phyloP scores from a whole-genome alignment of 2,329 filamentous ascomycete species.

The Fusarium keratoplasticum region DNA sequence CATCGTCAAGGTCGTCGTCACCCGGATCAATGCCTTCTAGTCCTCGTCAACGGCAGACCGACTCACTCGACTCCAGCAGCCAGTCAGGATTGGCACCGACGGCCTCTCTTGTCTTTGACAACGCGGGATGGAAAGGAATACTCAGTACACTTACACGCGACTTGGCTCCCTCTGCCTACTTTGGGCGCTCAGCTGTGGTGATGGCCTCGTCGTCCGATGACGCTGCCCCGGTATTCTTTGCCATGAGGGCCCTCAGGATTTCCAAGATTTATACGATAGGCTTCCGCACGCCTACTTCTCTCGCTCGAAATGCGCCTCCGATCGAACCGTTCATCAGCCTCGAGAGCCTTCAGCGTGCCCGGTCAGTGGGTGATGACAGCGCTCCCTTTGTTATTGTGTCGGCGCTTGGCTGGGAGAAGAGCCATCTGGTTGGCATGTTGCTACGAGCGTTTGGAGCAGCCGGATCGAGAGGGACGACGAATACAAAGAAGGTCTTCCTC shows the following conservation, averaged over 20 bases:
- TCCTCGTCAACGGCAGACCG: conserved; percentile 53
- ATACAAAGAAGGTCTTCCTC: conserved; percentile 77
- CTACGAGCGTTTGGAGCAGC: conserved; percentile 75
- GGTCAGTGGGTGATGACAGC: conserved; percentile 60
- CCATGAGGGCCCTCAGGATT: conserved; percentile 79
- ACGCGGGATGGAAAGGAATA: conserved; percentile 88
- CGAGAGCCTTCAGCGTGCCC: conserved; percentile 68
- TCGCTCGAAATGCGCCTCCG: conserved; percentile 72
- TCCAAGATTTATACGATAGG: conserved; percentile 87
- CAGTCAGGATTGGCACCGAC: conserved; percentile 58
- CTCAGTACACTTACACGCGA: conserved; percentile 83
- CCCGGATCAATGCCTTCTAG: conserved; percentile 62
- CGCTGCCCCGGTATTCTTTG: conserved; percentile 82
- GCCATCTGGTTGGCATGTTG: conserved; percentile 80
- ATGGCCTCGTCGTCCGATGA: conserved; percentile 79
- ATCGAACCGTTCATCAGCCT: conserved; percentile 85
- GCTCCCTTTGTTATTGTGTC: conserved; percentile 86
- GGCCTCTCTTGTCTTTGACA: conserved; percentile 77
- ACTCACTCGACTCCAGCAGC: conserved; percentile 34
- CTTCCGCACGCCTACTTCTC: conserved; percentile 72
- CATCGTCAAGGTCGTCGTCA: conserved; percentile 57
- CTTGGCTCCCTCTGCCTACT: conserved; percentile 85
- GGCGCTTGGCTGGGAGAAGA: conserved; percentile 82
- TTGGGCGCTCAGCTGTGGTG: conserved; percentile 79
- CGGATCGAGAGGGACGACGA: conserved; percentile 47